Base-by-base conservation (phyloP, 192 early-diverging fungal species). In the Phlyctochytrium arcticum region DNA sequence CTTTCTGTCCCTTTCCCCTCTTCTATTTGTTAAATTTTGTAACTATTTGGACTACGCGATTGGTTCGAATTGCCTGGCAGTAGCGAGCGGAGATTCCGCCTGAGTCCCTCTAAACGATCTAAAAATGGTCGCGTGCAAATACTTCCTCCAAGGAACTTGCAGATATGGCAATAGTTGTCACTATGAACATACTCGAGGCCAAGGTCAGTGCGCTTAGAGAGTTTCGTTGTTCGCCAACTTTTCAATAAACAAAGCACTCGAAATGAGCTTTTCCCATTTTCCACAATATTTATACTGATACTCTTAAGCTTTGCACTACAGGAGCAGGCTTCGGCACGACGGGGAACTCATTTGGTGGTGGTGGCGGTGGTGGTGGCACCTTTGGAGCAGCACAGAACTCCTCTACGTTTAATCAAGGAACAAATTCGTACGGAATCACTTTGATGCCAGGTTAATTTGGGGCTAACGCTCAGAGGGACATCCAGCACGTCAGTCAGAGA, bases 101-200 rank as follows among this genome's bases (percentile, higher is more conserved):
- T n/a, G n/a, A n/a, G n/a, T n/a, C n/a, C 39, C 0, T 44, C 39
- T 44, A n/a, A 19, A 44, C 2, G 39, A 44, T 44, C n/a, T 44
- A 12, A 44, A 55, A 4, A 55, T 55, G 54, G 27, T 31, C 27
- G 54, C 32, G 9, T 55, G 54, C 54, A 55, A 55, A 24, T 58
- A 36, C 35, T 58, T 37, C 35, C 35, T 58, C 6, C 31, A 58
- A 37, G 56, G 56, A 27, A 58, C 4, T 23, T 58, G 56, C 34
- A 31, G 56, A 15, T 58, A 36, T 39, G 56, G 56, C 21, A 5
- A 15, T 12, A 19, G 34, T 1, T 58, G 56, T 29, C 33, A 39
- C 15, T 36, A 58, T 23, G 34, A 58, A 21, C 56, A 58, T 36
- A 15, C 36, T n/a, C 12, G 15, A 44, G 39, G 39, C 15, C 21